Conservation (phyloP, 2,329 filamentous ascomycete species). For the Apiospora arundinis region DNA sequence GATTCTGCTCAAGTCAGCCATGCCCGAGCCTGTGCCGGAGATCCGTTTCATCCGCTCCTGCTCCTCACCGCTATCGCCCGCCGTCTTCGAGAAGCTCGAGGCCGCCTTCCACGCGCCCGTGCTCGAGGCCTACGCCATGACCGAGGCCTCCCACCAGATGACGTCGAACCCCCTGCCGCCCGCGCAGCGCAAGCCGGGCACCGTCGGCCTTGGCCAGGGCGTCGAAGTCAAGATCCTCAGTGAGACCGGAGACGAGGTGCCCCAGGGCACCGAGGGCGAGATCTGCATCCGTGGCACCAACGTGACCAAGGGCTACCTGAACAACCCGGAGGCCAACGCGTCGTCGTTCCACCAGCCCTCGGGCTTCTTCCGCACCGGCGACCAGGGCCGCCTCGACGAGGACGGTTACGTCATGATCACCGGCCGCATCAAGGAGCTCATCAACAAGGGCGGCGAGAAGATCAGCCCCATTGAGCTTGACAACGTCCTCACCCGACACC, state of each 20-base stretch:
- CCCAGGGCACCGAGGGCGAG: slow-evolving; percentile 76
- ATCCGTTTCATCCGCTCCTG: slow-evolving; percentile 91
- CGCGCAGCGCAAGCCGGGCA: slow-evolving; percentile 78
- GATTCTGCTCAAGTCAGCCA: slow-evolving; percentile 77
- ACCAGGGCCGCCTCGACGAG: slow-evolving; percentile 80
- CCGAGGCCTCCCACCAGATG: slow-evolving; percentile 87
- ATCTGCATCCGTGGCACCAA: slow-evolving; percentile 85
- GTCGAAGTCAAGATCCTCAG: slow-evolving; percentile 83
- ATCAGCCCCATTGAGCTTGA: slow-evolving; percentile 89
- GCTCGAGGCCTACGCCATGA: slow-evolving; percentile 92
- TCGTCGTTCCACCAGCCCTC: slow-evolving; percentile 70
- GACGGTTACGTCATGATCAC: slow-evolving; percentile 88
- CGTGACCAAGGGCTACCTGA: slow-evolving; percentile 84
- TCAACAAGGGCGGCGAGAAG: slow-evolving; percentile 90
- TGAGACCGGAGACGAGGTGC: slow-evolving; percentile 69
- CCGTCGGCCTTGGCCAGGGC: slow-evolving; percentile 82
- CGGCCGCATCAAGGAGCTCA: slow-evolving; percentile 91
- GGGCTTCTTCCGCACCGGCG: slow-evolving; percentile 89
- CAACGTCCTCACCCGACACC: slow-evolving; percentile 78
- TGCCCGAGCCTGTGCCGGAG: slow-evolving; percentile 69
- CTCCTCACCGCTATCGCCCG: slow-evolving; percentile 82
- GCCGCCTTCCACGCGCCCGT: slow-evolving; percentile 79
- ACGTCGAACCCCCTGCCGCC: slow-evolving; percentile 76
- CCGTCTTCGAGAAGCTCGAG: slow-evolving; percentile 81
- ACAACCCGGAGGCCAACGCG: slow-evolving; percentile 79